Percentiles rank a stretch among this genome's conserved stretches.
Conservation (phyloP, 1,284 basidiomycete genomes). For the Cutaneotrichosporon sp. region DNA sequence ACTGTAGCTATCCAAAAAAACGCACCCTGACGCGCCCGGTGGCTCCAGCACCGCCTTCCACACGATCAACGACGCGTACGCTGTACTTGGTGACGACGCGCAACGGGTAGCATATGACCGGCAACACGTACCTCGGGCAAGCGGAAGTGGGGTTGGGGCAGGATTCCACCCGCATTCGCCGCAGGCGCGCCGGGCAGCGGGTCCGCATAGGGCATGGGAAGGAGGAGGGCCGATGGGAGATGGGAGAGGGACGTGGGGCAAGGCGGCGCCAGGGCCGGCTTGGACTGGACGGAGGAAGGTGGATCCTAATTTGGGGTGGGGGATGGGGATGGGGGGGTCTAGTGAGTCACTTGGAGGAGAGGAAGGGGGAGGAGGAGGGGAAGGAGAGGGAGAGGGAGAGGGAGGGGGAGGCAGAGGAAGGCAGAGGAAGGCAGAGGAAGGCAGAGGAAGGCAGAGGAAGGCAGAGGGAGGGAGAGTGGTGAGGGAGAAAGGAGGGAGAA, state of each 20-base stretch:
- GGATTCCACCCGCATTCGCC: conserved; percentile 21
- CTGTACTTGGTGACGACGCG: conserved; percentile 44
- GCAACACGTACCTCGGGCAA: neutral
- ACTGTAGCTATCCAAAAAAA: conserved; percentile 52
- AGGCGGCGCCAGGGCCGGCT: conserved; percentile 15
- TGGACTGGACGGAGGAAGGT: conserved; percentile 13
- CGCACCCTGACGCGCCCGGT: conserved; percentile 52
- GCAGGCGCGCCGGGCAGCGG: conserved; percentile 16
- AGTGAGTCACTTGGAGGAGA: neutral
- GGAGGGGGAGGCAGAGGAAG: no score
- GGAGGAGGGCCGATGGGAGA: neutral
- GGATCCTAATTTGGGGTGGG: conserved; percentile 17
- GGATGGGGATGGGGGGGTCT: conserved; percentile 23
- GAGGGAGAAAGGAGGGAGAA: neutral
- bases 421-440: neutral
- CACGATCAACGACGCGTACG: conserved; percentile 52
- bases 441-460: no score
- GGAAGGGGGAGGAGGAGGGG: no score
- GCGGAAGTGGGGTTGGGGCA: neutral
- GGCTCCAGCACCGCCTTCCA: conserved; percentile 46
- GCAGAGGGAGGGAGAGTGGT: neutral
- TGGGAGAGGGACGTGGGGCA: conserved; percentile 7
- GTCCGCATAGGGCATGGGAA: conserved; percentile 19
- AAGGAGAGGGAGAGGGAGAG: neutral
- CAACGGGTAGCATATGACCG: conserved; percentile 34